A percentile compares a stretch with the other conserved stretches of the same genome.
These are phyloP conservation scores for Aquilaria agallochum DNA, from an alignment of 441 rosid genomes.

Conservation along the genomic window DNA sequence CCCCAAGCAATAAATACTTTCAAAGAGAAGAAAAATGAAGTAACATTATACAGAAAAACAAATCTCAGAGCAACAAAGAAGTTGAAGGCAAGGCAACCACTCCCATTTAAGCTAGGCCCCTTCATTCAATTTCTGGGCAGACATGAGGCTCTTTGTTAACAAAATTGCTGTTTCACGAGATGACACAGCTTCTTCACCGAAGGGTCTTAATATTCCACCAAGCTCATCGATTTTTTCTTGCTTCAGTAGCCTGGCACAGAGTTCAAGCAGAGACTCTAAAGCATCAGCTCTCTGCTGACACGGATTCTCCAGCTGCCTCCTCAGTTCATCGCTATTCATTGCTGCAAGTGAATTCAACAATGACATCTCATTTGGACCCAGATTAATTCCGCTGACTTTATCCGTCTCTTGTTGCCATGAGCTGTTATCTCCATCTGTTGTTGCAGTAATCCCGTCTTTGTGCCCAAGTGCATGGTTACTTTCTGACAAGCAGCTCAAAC, in stretches of 20 bases:
- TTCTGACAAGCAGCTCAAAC: slow-evolving; percentile 25
- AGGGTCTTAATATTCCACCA: slow-evolving; percentile 79
- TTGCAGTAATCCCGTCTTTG: slow-evolving; percentile 20
- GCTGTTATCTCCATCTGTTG: slow-evolving; percentile 20
- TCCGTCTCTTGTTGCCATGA: slow-evolving; percentile 26
- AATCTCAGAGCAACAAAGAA: slow-evolving; percentile 21
- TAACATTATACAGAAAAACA: neutral
- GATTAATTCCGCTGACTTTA: slow-evolving; percentile 25
- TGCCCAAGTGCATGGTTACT: slow-evolving; percentile 18
- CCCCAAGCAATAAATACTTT: slow-evolving; percentile 12
- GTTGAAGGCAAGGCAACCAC: slow-evolving; percentile 13
- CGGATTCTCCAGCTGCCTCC: slow-evolving; percentile 44
- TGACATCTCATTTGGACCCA: slow-evolving; percentile 43
- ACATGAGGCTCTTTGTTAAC: slow-evolving; percentile 88
- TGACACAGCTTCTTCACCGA: slow-evolving; percentile 89
- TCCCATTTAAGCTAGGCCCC: slow-evolving; percentile 29
- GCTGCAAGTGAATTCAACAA: slow-evolving; percentile 51
- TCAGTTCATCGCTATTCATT: slow-evolving; percentile 36
- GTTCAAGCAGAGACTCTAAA: slow-evolving; percentile 82
- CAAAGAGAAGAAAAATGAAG: slow-evolving; percentile 13
- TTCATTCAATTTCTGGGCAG: slow-evolving; percentile 56
- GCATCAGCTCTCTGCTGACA: slow-evolving; percentile 84
- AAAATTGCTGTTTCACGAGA: slow-evolving; percentile 98
- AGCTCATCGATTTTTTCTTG: slow-evolving; percentile 89
- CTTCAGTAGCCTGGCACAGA: slow-evolving; percentile 82